These are phyloP conservation scores for Oxytropis ochrocephala DNA, from an alignment of 306 rosid species.

Conservation along the genomic window DNA sequence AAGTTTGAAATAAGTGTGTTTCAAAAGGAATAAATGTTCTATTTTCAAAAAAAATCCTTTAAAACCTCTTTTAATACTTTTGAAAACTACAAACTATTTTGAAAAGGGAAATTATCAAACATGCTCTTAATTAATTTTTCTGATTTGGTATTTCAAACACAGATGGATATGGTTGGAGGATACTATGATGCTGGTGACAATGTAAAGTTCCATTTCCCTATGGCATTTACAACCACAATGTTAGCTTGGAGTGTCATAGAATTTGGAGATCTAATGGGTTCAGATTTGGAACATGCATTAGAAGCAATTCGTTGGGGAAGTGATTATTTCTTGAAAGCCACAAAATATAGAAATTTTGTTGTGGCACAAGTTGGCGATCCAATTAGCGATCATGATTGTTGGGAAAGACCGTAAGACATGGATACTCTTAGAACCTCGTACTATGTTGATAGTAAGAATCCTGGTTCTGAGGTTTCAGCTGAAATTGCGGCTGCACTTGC, in stretches of 20 bases:
- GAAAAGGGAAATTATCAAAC: no score
- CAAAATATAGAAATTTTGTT: not conserved
- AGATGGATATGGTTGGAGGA: conserved; percentile 46
- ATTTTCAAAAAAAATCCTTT: no score
- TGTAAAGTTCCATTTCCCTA: conserved; percentile 47
- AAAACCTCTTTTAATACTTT: no score
- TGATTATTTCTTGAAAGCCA: conserved; percentile 48
- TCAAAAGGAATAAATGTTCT: no score
- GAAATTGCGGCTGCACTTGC: conserved; percentile 46
- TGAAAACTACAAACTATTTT: no score
- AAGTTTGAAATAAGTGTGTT: no score
- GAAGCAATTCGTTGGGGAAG: conserved; percentile 45
- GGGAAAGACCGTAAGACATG: conserved; percentile 62
- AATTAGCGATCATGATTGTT: conserved; percentile 23
- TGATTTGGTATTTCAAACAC: not conserved
- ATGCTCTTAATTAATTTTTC: no score
- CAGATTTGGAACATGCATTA: conserved; percentile 21
- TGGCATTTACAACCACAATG: conserved; percentile 47
- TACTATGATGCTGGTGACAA: conserved; percentile 58
- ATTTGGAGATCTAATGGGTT: conserved; percentile 37
- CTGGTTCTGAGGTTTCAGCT: conserved; percentile 40
- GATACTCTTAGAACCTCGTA: conserved; percentile 34
- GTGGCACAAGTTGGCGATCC: conserved; percentile 45
- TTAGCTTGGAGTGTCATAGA: conserved; percentile 50
- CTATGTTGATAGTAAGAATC: not conserved